These are phyloP conservation scores for Plectranthus barbatus DNA, from an alignment of 257 asterid species.

Conservation along the genomic window DNA sequence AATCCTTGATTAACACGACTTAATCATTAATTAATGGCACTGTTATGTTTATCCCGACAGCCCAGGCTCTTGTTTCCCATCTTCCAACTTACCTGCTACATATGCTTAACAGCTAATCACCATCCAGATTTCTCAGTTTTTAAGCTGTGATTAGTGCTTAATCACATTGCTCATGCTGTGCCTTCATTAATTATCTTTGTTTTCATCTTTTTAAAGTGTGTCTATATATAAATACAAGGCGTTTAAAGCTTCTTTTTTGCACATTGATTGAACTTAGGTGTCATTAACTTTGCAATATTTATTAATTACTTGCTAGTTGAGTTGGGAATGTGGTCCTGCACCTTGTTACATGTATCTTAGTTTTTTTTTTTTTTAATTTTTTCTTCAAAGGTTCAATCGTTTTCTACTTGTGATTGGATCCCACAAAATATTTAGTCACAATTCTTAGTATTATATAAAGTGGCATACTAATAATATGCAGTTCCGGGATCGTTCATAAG, in stretches of 20 bases:
- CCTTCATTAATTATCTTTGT: slow-evolving; percentile 6
- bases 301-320: neutral
- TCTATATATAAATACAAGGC: too few relatives aligned
- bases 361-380: too few relatives aligned
- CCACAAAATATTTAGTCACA: neutral
- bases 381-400: too few relatives aligned
- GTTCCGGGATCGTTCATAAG: too few relatives aligned
- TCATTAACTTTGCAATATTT: too few relatives aligned
- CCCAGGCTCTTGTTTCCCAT: slow-evolving; percentile 26
- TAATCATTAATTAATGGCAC: slow-evolving; percentile 21
- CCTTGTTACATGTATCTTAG: too few relatives aligned
- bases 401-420: neutral
- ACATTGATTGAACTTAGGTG: neutral
- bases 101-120: slow-evolving; percentile 36
- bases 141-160: slow-evolving; percentile 15
- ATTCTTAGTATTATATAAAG: too few relatives aligned
- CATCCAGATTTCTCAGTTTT: slow-evolving; percentile 6
- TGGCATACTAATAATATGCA: too few relatives aligned
- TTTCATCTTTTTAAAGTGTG: neutral
- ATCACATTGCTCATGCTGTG: slow-evolving; percentile 11
- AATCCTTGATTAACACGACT: slow-evolving; percentile 1
- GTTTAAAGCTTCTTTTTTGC: slow-evolving; percentile 14
- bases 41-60: slow-evolving; percentile 38
- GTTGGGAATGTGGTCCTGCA: slow-evolving; percentile 12
- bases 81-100: slow-evolving; percentile 34